These are phyloP conservation scores for Syzygium jambos DNA, from an alignment of 345 rosid species.

Conservation along the genomic window DNA sequence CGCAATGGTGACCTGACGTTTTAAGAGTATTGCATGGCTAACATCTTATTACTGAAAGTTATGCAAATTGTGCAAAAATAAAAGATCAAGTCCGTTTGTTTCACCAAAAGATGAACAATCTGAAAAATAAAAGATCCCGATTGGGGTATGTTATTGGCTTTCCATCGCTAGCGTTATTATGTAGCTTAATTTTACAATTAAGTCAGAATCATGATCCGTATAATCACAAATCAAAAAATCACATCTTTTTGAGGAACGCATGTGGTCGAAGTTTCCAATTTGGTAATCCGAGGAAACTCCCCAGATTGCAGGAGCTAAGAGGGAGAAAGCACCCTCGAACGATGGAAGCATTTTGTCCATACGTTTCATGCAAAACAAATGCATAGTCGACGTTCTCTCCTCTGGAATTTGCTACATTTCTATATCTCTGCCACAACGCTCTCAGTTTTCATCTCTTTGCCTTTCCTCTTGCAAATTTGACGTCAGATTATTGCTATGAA, in stretches of 20 bases:
- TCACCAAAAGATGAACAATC: accelerated
- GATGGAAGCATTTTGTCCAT: neutral
- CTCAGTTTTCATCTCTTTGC: neutral
- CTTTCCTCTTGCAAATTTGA: neutral
- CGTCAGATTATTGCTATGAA: neutral
- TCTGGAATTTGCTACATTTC: neutral
- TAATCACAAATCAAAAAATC: neutral
- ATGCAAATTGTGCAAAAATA: neutral
- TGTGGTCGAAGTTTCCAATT: neutral
- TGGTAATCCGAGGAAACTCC: neutral
- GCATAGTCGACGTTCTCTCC: neutral
- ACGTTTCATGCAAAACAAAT: neutral
- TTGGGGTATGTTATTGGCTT: too few relatives aligned
- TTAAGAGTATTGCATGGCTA: neutral
- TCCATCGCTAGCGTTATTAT: neutral
- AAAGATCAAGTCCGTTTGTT: neutral
- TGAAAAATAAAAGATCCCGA: neutral
- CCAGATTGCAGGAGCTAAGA: neutral
- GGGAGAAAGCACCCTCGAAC: neutral
- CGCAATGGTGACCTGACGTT: neutral
- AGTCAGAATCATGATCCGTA: neutral
- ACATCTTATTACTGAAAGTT: neutral
- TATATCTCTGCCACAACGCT: neutral
- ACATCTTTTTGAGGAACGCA: neutral
- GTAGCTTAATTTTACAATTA: neutral